phyloP scores from a whole-genome alignment of 108 stramenopile genomes.

The Cyclotella distinguenda region DNA sequence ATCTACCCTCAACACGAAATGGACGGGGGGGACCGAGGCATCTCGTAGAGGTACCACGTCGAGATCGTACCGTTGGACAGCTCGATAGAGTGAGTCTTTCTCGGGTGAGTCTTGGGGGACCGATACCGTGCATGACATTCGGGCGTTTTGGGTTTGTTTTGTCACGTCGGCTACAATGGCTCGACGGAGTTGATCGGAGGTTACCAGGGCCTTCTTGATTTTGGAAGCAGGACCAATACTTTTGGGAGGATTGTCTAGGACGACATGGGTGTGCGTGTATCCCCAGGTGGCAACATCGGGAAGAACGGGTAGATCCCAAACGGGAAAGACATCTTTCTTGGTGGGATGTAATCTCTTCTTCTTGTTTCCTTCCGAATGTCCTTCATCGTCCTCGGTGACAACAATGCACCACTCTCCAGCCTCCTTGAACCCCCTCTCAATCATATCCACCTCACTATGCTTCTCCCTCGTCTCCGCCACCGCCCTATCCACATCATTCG shows the following conservation, averaged over 20 bases:
- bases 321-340: constrained; percentile 61
- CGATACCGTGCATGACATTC: constrained; percentile 82
- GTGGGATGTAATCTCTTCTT: constrained; percentile 54
- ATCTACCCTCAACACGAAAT: constrained; percentile 69
- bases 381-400: background rate
- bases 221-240: constrained; percentile 6
- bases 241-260: constrained; percentile 77
- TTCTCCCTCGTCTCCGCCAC: constrained; percentile 29
- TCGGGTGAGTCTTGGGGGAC: constrained; percentile 30
- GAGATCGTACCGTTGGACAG: constrained; percentile 75
- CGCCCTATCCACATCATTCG: constrained; percentile 40
- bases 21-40: constrained; percentile 65
- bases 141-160: constrained; percentile 53
- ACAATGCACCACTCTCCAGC: constrained; percentile 25
- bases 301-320: constrained; percentile 65
- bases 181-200: constrained; percentile 33
- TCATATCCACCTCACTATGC: constrained; percentile 37
- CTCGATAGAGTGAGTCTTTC: constrained; percentile 32
- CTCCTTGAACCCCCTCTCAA: constrained; percentile 42
- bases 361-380: constrained; percentile 1
- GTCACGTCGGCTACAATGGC: constrained; percentile 80
- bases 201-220: constrained; percentile 11
- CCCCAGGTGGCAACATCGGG: constrained; percentile 81
- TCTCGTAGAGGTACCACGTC: constrained; percentile 82
- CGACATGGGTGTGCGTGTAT: constrained; percentile 74